Percentiles rank a stretch among this genome's conserved stretches.
These are phyloP conservation scores for Apiospora pterosperma DNA, from an alignment of 2,329 filamentous ascomycete species.

Conservation along the genomic window DNA sequence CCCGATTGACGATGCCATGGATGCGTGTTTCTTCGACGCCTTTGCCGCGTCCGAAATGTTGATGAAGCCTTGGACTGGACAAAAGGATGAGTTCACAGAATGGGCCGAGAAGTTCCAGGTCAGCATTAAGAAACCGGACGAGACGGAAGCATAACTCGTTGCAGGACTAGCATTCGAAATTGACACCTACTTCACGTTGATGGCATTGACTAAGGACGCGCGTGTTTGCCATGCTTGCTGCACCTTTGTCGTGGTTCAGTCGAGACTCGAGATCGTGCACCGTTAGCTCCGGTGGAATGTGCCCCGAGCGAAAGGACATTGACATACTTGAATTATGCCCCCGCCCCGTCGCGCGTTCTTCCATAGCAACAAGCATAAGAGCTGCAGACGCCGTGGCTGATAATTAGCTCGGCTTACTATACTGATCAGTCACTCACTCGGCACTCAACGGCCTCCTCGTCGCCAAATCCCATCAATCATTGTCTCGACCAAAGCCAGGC, in stretches of 20 bases:
- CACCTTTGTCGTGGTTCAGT: background rate
- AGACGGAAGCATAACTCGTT: constrained; percentile 4
- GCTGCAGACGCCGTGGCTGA: background rate
- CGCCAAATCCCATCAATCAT: constrained; percentile 3
- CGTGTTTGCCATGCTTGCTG: background rate
- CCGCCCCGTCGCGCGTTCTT: background rate
- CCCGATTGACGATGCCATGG: constrained; percentile 56
- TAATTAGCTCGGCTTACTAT: background rate
- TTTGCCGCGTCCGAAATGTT: constrained; percentile 54
- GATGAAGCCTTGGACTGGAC: constrained; percentile 57
- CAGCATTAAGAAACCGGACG: constrained; percentile 45
- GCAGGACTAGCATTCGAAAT: background rate
- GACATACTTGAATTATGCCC: background rate
- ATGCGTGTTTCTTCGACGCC: constrained; percentile 58
- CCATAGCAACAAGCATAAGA: background rate
- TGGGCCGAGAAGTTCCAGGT: constrained; percentile 64
- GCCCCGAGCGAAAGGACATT: background rate
- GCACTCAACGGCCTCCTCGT: background rate
- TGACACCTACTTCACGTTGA: background rate
- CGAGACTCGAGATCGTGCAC: background rate
- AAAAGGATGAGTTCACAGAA: constrained; percentile 71
- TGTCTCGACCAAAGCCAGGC: background rate
- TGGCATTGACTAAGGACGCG: background rate
- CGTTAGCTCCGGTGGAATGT: background rate
- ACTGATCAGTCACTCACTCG: background rate